Evolutionary conservation across 208 protist species (phyloP).

Genomic region (Naegleria lovaniensis): DNA sequence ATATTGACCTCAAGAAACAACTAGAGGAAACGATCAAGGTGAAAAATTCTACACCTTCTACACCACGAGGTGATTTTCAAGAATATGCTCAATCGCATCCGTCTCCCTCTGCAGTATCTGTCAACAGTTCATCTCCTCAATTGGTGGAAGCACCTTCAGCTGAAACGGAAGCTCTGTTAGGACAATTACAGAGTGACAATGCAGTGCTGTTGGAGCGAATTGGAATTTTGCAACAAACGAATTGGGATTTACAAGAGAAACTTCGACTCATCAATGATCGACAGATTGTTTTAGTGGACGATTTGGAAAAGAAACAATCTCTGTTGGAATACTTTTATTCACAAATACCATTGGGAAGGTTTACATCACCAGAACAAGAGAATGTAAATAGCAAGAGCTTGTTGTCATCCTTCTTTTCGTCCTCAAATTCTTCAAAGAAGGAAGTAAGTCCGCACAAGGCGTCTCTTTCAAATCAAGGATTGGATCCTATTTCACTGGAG

Average conservation of each 20-base stretch:
- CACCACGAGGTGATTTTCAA: too few relatives aligned
- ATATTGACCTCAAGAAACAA: not conserved
- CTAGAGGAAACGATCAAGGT: not conserved
- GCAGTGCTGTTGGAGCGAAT: not conserved
- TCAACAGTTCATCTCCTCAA: too few relatives aligned
- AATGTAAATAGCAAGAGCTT: not conserved
- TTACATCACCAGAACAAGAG: conserved; percentile 17
- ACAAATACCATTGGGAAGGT: not conserved
- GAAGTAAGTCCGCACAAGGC: not conserved
- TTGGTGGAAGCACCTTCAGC: not conserved
- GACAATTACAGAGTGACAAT: conserved; percentile 1
- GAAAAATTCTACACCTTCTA: not conserved
- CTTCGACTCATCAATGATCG: not conserved
- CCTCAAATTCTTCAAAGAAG: not conserved
- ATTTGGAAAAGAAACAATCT: conserved; percentile 4
- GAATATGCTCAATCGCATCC: too few relatives aligned
- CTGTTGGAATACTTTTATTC: not conserved
- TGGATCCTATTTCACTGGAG: not conserved
- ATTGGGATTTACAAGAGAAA: conserved; percentile 1
- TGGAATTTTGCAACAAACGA: not conserved
- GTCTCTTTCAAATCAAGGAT: not conserved
- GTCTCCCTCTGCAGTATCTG: not conserved
- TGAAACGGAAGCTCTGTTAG: not conserved
- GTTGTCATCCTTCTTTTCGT: not conserved
- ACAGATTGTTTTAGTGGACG: not conserved